These are phyloP conservation scores for Lolium rigidum DNA, from an alignment of 176 grass and related monocot genomes.

Conservation along the genomic window DNA sequence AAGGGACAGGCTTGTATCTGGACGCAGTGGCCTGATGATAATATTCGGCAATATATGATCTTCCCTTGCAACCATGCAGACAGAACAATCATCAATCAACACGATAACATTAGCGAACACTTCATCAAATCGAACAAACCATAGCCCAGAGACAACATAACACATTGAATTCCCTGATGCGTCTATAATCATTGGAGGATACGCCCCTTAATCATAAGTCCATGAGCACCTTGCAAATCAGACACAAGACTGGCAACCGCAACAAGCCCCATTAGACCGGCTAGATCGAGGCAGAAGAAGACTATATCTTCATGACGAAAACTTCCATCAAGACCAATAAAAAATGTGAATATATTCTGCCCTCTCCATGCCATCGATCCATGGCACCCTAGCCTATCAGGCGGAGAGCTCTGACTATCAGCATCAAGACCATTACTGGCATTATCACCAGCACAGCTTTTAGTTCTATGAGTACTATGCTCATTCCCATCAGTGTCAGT, in stretches of 20 bases:
- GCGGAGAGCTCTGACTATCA: slow-evolving; percentile 58
- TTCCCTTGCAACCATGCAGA: slow-evolving; percentile 5
- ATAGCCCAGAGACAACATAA: too few relatives aligned
- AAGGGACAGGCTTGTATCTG: slow-evolving; percentile 65
- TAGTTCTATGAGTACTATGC: slow-evolving; percentile 31
- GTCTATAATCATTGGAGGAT: slow-evolving; percentile 68
- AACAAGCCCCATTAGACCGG: slow-evolving; percentile 80
- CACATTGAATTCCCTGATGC: slow-evolving; percentile 78
- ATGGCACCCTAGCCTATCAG: slow-evolving; percentile 32
- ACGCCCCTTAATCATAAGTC: slow-evolving; percentile 59
- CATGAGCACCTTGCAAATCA: slow-evolving; percentile 62
- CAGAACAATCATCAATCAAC: too few relatives aligned
- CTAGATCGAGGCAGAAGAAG: slow-evolving; percentile 51
- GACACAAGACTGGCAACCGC: slow-evolving; percentile 66
- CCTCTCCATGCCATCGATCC: too few relatives aligned
- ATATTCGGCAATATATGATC: slow-evolving; percentile 64
- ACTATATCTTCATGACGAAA: slow-evolving; percentile 83
- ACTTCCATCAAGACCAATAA: slow-evolving; percentile 33
- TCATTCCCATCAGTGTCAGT: slow-evolving; percentile 59
- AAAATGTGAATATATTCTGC: too few relatives aligned
- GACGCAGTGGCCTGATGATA: slow-evolving; percentile 46
- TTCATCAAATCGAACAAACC: too few relatives aligned
- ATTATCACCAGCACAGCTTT: slow-evolving; percentile 50
- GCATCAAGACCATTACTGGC: slow-evolving; percentile 46
- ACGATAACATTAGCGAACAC: too few relatives aligned